Base-by-base conservation (phyloP, 257 asterid genomes). In the Euphrasia confusa region DNA sequence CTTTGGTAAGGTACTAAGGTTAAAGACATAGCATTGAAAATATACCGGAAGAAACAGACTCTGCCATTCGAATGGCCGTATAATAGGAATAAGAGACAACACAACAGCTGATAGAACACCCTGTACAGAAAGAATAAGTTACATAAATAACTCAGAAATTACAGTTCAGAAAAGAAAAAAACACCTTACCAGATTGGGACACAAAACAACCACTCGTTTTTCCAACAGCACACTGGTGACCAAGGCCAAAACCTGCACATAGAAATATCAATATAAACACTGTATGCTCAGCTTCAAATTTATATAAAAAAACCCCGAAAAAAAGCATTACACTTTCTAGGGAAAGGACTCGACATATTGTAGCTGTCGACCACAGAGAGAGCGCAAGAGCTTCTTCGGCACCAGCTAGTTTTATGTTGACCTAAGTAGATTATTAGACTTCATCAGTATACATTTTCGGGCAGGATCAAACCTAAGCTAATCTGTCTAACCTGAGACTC, bases 51-150 rank as follows among this genome's bases (percentile, higher is more conserved):
- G 87, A 73, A 88, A 88, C 71, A 91, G 84, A 79, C 98, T 91
- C 79, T 91, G 98, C 98, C 98, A 91, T 68, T 91, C 90, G 66
- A 88, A 91, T 70, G 98, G 98, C 63, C 92, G 95, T 70, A 91
- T 84, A 57, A 88, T 77, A 65, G 98, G 97, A 61, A 88, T 80
- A 69, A 88, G 63, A 65, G 97, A 86, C 78, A 91, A 68, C 70
- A 83, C 95, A 63, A 75, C 79, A 69, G 98, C 96, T 1, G 96
- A 84, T 32, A 91, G 78, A 70, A 91, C 75, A 58, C 98, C 98
- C 98, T 91, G 81, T 45, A 69, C 11, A 69, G 26, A 48, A 4
- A 30, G 15, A 48, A 12, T n/a, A 30, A 53, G 47, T 54, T 63
- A 66, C 57, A 37, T 39, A 30, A 47, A 0, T 35, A 35, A 21